Conservation (phyloP, 345 rosid species). For the Cardiospermum halicacabum region DNA sequence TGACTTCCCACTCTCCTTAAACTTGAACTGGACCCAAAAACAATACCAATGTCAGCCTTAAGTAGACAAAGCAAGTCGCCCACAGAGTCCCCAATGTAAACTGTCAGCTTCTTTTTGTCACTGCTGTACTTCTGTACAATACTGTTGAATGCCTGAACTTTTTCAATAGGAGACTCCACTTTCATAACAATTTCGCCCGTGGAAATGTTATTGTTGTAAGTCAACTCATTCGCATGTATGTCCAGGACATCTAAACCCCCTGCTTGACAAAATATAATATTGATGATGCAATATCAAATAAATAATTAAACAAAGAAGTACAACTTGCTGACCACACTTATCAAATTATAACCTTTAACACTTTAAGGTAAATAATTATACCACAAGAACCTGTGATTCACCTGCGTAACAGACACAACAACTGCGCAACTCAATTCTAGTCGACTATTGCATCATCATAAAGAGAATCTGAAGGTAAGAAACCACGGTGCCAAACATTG, state of each 20-base stretch:
- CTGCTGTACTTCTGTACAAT: constrained; percentile 31
- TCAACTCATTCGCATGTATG: constrained; percentile 80
- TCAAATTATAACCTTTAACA: not conserved
- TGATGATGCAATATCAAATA: not conserved
- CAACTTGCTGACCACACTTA: not conserved
- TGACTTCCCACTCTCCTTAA: constrained; percentile 73
- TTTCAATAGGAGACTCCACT: constrained; percentile 75
- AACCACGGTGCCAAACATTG: not conserved
- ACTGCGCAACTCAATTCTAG: not conserved
- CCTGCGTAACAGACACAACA: not conserved
- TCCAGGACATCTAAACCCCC: constrained; percentile 55
- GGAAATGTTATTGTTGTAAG: constrained; percentile 56
- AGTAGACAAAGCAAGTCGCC: constrained; percentile 94
- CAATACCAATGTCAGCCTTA: constrained; percentile 89
- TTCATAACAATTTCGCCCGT: constrained; percentile 70
- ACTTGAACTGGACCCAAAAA: constrained; percentile 76
- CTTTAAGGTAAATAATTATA: not conserved
- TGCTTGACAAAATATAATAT: constrained; percentile 21
- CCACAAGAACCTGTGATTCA: not conserved
- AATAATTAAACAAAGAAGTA: not conserved
- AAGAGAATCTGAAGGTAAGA: not conserved
- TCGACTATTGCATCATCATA: not conserved
- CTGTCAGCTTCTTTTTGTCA: constrained; percentile 44
- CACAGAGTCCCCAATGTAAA: constrained; percentile 86
- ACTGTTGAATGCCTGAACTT: constrained; percentile 52